Conservation (phyloP, 208 protist species). For the Trypanosoma theileri region DNA sequence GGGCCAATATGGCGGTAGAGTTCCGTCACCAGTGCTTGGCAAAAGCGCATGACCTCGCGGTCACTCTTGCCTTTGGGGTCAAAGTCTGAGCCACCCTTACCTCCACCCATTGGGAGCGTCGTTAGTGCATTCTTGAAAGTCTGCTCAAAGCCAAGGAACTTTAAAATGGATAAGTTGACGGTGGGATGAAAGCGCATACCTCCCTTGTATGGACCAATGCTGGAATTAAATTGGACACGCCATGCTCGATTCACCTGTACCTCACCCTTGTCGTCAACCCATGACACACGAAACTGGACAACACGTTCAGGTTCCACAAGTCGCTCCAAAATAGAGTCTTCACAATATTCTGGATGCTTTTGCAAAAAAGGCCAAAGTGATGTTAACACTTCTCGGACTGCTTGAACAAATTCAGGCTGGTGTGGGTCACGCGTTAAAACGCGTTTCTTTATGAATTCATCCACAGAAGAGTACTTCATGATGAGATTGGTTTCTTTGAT, state of each 20-base stretch:
- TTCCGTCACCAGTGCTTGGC: conserved; percentile 91
- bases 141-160: conserved; percentile 96
- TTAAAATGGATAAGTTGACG: conserved; percentile 91
- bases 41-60: conserved; percentile 93
- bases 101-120: conserved; percentile 90
- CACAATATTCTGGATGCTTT: conserved; percentile 75
- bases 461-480: conserved; percentile 43
- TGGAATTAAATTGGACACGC: conserved; percentile 93
- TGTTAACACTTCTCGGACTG: conserved; percentile 85
- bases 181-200: conserved; percentile 83
- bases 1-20: conserved; percentile 88
- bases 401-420: conserved; percentile 90
- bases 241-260: conserved; percentile 90
- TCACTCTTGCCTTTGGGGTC: conserved; percentile 93
- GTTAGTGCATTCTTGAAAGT: conserved; percentile 95
- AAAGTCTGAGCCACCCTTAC: conserved; percentile 94
- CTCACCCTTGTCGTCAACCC: conserved; percentile 87
- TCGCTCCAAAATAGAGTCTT: conserved; percentile 64
- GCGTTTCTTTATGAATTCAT: conserved; percentile 62
- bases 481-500: conserved; percentile 1
- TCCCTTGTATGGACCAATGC: conserved; percentile 95
- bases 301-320: conserved; percentile 91
- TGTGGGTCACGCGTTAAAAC: conserved; percentile 60
- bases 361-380: conserved; percentile 84
- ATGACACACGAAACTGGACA: conserved; percentile 92